Conservation (phyloP, 2,329 filamentous ascomycete genomes). For the Aspergillus ibericus region DNA sequence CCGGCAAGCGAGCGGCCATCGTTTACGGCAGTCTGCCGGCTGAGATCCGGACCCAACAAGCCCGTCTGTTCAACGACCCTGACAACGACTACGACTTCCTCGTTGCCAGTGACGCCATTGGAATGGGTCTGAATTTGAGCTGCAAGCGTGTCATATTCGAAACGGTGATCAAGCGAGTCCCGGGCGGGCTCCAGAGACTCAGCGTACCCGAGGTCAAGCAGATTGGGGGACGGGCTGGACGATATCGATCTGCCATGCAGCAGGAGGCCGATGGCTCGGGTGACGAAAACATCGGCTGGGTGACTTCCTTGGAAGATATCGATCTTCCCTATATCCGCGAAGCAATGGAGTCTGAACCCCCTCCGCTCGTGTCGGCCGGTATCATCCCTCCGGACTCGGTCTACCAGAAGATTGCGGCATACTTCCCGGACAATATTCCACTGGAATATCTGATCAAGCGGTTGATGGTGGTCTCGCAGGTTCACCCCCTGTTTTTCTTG, state of each 20-base stretch:
- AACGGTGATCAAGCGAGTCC: conserved; percentile 70
- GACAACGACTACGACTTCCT: conserved; percentile 94
- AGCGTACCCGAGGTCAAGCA: conserved; percentile 82
- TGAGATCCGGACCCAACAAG: conserved; percentile 89
- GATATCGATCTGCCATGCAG: conserved; percentile 72
- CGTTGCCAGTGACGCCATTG: conserved; percentile 92
- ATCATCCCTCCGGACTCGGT: conserved; percentile 70
- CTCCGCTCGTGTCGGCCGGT: conserved; percentile 68
- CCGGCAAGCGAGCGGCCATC: conserved; percentile 79
- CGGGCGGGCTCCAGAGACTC: conserved; percentile 58
- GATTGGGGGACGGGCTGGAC: conserved; percentile 88
- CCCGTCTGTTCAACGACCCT: conserved; percentile 89
- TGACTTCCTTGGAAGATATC: conserved; percentile 72
- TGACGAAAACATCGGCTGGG: conserved; percentile 60
- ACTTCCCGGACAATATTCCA: conserved; percentile 77
- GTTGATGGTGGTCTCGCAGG: conserved; percentile 66
- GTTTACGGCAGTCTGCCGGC: conserved; percentile 91
- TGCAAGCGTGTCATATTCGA: conserved; percentile 92
- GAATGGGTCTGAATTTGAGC: conserved; percentile 90
- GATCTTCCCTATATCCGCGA: conserved; percentile 65
- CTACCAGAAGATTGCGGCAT: conserved; percentile 73
- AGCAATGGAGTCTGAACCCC: conserved; percentile 64
- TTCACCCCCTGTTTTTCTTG: conserved; percentile 69
- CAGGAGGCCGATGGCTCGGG: conserved; percentile 31
- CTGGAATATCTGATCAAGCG: conserved; percentile 80